A percentile compares a stretch with the other conserved stretches of the same genome.
Evolutionary conservation across 345 rosid genomes (phyloP).

Genomic region (Tarenaya hassleriana): DNA sequence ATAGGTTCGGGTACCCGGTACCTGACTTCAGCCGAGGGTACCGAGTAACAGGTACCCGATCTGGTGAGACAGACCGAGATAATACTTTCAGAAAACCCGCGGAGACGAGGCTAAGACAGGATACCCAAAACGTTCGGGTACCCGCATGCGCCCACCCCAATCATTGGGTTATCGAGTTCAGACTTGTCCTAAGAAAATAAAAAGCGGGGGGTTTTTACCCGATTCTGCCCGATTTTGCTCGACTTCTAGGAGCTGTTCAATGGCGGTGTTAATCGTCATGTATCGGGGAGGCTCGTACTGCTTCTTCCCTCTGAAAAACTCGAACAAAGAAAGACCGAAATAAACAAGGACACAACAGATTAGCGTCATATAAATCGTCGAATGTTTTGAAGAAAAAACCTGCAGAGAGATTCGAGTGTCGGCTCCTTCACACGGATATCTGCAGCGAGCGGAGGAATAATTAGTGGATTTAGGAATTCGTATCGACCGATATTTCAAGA

Average conservation of each 20-base stretch:
- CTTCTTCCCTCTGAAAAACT: constrained; percentile 62
- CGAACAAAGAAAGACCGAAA: background rate
- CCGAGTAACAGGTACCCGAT: no score
- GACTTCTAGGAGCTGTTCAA: constrained; percentile 88
- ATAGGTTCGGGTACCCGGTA: no score
- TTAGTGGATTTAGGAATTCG: background rate
- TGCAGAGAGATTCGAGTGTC: constrained; percentile 76
- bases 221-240: constrained; percentile 48
- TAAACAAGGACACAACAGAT: background rate
- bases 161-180: no score
- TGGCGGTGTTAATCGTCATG: constrained; percentile 79
- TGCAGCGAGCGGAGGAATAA: constrained; percentile 16
- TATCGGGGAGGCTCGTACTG: constrained; percentile 79
- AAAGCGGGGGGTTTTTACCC: constrained; percentile 34
- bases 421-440: constrained; percentile 96
- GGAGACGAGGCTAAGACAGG: no score
- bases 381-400: constrained; percentile 33
- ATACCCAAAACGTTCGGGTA: no score
- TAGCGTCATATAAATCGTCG: background rate
- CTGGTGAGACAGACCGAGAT: no score
- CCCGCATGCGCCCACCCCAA: no score
- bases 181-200: no score
- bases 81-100: no score
- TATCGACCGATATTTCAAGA: background rate
- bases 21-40: no score